Base-by-base conservation (phyloP, 2,329 filamentous ascomycete species). In the Penicillium sclerotigenum region DNA sequence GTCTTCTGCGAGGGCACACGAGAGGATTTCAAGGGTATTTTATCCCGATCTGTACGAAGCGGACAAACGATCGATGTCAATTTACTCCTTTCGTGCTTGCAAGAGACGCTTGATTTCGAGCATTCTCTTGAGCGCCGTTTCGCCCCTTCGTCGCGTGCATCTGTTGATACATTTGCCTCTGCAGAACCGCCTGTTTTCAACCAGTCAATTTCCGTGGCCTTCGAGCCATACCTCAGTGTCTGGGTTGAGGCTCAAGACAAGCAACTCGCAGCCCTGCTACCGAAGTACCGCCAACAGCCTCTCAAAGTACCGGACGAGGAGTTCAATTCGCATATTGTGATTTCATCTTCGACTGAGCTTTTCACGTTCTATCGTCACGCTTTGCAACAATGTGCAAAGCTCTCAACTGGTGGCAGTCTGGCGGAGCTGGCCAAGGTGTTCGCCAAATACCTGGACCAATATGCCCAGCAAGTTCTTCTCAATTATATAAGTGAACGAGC, bases 221-320 rank as follows among this genome's bases (percentile, higher is more conserved):
- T 99, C 68, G 94, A 97, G 75, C 94, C 94, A 1, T 99, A 97
- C 72, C 82, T 99, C 62, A 96, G 91, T 70, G 79, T 99, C 4
- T 99, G 94, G 94, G 91, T 99, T 1, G 93, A 97, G 58, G 93
- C 91, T 10, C 94, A 97, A 73, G 93, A 97, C 74, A 93, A 87
- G 65, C 88, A 96, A 66, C 80, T 97, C 56, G 88, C 91, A 6
- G 75, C 80, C 8, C 85, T 97, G 75, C 90, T 99, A 61, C 91
- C 91, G 0, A 91, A 86, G 71, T 97, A 97, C 74, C 90, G 89
- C 62, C 84, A 82, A 57, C 91, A 96, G 65, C 88, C 91, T 0
- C 81, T 96, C 3, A 82, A 91, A 38, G 86, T 90, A 3, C 78
- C 83, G 0, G 94, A 97, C 63, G 94, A 99, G 65, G 94, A 99